phyloP scores from a whole-genome alignment of 495 filamentous ascomycete species.

The Penicillium daleae region DNA sequence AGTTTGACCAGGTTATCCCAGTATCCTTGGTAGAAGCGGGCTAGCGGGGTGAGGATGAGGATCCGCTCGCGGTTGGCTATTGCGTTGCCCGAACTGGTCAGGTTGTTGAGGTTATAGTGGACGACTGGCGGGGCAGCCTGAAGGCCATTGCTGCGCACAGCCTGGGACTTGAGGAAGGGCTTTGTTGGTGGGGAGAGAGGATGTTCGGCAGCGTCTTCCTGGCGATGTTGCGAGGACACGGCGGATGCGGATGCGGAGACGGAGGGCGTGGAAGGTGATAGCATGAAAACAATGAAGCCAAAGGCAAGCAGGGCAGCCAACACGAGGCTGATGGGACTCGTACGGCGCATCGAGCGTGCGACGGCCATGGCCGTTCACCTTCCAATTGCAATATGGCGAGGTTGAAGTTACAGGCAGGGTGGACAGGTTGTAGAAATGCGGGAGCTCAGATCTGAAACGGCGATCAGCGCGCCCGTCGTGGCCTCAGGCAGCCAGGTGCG shows the following conservation, averaged over 20 bases:
- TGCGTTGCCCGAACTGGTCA: conserved; percentile 78
- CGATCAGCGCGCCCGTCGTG: conserved; percentile 8
- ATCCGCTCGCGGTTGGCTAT: conserved; percentile 80
- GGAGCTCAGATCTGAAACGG: conserved; percentile 19
- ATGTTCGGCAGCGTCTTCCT: conserved; percentile 66
- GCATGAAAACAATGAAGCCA: conserved; percentile 68
- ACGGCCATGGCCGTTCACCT: conserved; percentile 49
- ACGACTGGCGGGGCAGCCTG: conserved; percentile 80
- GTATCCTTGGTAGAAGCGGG: conserved; percentile 89
- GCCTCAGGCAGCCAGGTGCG: conserved; percentile 23
- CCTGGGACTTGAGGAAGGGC: conserved; percentile 72
- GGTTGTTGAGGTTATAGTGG: conserved; percentile 91
- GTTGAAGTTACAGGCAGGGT: conserved; percentile 17
- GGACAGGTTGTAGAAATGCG: conserved; percentile 17
- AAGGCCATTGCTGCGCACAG: conserved; percentile 58
- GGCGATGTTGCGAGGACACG: conserved; percentile 48
- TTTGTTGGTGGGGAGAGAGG: conserved; percentile 81
- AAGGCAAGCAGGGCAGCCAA: conserved; percentile 62
- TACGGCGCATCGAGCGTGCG: conserved; percentile 64
- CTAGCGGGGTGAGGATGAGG: conserved; percentile 89
- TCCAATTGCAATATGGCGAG: conserved; percentile 7
- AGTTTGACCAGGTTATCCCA: conserved; percentile 92
- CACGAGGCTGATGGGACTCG: conserved; percentile 67
- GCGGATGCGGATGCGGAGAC: conserved; percentile 41
- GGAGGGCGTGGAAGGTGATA: conserved; percentile 51